Evolutionary conservation across 2,329 filamentous ascomycete genomes (phyloP).

Genomic region (Colletotrichum neosansevieriae): DNA sequence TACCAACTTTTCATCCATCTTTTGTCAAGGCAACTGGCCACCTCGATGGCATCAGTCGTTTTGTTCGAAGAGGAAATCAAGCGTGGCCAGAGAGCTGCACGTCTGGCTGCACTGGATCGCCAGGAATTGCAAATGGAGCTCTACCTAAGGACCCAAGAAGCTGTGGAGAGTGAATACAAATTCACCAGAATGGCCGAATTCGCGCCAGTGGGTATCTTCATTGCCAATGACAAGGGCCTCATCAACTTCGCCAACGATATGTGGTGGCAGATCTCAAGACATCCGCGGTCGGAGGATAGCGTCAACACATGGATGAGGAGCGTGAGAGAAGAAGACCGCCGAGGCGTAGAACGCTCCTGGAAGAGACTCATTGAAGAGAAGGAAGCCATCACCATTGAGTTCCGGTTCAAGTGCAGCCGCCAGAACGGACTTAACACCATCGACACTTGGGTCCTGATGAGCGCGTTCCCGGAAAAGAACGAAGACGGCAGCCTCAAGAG

Average conservation of each 20-base stretch:
- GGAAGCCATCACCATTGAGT: slow-evolving; percentile 76
- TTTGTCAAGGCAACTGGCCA: slow-evolving; percentile 80
- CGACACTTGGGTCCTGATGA: slow-evolving; percentile 84
- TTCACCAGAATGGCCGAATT: slow-evolving; percentile 90
- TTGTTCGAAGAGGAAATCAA: slow-evolving; percentile 87
- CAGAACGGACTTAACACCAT: slow-evolving; percentile 69
- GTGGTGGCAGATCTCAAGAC: slow-evolving; percentile 78
- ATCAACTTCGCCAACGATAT: slow-evolving; percentile 88
- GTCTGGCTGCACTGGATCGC: slow-evolving; percentile 79
- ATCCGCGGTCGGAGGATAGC: slow-evolving; percentile 68
- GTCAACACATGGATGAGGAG: slow-evolving; percentile 79
- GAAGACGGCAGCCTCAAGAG: slow-evolving; percentile 74
- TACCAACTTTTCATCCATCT: slow-evolving; percentile 83
- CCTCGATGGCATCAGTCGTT: slow-evolving; percentile 84
- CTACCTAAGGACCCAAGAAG: slow-evolving; percentile 72
- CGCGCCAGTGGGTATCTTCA: slow-evolving; percentile 86
- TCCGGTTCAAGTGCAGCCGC: slow-evolving; percentile 79
- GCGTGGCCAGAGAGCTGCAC: slow-evolving; percentile 78
- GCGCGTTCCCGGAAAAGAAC: slow-evolving; percentile 79
- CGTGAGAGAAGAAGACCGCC: slow-evolving; percentile 75
- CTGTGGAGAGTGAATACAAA: slow-evolving; percentile 77
- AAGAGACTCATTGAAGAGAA: slow-evolving; percentile 70
- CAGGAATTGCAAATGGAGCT: slow-evolving; percentile 83
- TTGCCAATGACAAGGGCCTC: slow-evolving; percentile 76
- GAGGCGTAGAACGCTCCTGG: slow-evolving; percentile 72